Evolutionary conservation across 208 protist genomes (phyloP).

Genomic region (Leishmania martiniquensis): DNA sequence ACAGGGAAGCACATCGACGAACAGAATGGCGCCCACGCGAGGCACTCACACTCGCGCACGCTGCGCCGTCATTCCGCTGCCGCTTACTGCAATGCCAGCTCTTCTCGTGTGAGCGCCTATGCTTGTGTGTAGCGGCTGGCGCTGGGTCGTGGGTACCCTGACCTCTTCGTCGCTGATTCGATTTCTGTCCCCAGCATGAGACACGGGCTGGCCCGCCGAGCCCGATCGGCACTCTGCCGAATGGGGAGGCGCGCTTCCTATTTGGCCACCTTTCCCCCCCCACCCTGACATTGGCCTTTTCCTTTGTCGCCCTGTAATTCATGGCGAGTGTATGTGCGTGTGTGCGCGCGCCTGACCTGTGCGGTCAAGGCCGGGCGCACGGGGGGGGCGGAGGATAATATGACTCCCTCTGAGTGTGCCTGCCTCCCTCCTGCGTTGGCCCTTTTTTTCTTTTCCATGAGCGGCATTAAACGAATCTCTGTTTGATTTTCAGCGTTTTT

Average conservation of each 20-base stretch:
- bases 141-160: background rate
- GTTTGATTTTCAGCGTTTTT: too few species aligned
- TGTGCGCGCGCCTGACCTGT: background rate
- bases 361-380: background rate
- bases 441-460: background rate
- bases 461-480: too few species aligned
- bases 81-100: background rate
- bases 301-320: too few species aligned
- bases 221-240: background rate
- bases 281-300: background rate
- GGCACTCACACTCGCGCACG: background rate
- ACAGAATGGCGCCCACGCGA: background rate
- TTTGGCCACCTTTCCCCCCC: background rate
- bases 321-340: background rate
- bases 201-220: background rate
- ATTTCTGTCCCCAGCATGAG: background rate
- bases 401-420: background rate
- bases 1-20: background rate
- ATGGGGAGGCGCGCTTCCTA: background rate
- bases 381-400: background rate
- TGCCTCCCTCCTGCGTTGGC: background rate
- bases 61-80: background rate
- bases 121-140: background rate
- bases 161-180: background rate
- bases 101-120: background rate